Evolutionary conservation across 352 stramenopile species (phyloP).

Genomic region (Globisporangium parvum): DNA sequence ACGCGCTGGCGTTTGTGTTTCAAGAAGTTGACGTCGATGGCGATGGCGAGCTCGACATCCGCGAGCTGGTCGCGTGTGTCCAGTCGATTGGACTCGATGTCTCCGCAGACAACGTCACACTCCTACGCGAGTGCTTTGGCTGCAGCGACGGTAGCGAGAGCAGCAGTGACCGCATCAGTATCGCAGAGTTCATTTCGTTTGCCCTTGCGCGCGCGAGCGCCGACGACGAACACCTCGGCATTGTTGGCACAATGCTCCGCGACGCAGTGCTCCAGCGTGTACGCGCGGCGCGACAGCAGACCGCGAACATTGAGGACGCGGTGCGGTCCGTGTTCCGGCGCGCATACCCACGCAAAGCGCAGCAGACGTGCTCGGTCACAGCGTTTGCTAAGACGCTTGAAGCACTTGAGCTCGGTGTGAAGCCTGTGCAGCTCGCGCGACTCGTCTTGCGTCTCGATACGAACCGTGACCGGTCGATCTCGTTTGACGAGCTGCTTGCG

Average conservation of each 20-base stretch:
- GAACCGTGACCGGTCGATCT: slow-evolving; percentile 46
- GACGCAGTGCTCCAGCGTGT: slow-evolving; percentile 38
- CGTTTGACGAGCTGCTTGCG: slow-evolving; percentile 59
- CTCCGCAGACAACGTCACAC: slow-evolving; percentile 27
- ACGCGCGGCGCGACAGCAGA: slow-evolving; percentile 23
- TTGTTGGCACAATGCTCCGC: slow-evolving; percentile 41
- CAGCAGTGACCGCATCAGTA: slow-evolving; percentile 37
- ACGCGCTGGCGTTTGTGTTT: slow-evolving; percentile 48
- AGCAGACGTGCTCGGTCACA: slow-evolving; percentile 16
- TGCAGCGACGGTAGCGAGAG: slow-evolving; percentile 19
- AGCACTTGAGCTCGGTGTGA: slow-evolving; percentile 34
- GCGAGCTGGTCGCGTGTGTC: slow-evolving; percentile 49
- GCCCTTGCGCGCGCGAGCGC: slow-evolving; percentile 28
- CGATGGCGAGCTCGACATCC: slow-evolving; percentile 46
- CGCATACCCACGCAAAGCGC: slow-evolving; percentile 27
- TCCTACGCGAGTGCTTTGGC: slow-evolving; percentile 55
- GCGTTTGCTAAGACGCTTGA: slow-evolving; percentile 36
- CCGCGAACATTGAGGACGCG: slow-evolving; percentile 39
- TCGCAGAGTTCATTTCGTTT: slow-evolving; percentile 74
- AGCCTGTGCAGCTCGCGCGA: slow-evolving; percentile 38
- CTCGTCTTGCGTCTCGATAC: slow-evolving; percentile 50
- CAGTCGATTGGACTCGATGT: slow-evolving; percentile 39
- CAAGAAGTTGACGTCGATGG: slow-evolving; percentile 44
- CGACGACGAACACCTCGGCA: slow-evolving; percentile 22
- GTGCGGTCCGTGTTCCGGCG: slow-evolving; percentile 44